Evolutionary conservation across 2,329 filamentous ascomycete genomes (phyloP).

Genomic region (Dendrostoma leiphaemia): DNA sequence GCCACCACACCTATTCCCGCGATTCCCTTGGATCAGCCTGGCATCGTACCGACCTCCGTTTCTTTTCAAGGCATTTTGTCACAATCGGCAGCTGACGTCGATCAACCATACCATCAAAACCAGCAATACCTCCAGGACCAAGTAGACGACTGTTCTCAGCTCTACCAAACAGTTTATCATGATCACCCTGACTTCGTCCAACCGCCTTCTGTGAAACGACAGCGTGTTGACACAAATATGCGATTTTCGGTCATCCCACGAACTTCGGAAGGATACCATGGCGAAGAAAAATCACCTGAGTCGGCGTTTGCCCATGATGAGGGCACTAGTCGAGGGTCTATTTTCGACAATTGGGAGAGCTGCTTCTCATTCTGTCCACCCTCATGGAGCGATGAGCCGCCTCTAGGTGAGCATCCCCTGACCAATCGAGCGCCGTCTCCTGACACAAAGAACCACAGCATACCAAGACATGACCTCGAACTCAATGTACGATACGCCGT

Average conservation of each 20-base stretch:
- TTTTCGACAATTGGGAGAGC: conserved; percentile 1
- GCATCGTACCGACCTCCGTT: conserved; percentile 17
- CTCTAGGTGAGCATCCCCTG: conserved; percentile 5
- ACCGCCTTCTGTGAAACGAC: conserved; percentile 29
- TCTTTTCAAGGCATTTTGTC: neutral
- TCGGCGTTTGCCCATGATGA: conserved; percentile 5
- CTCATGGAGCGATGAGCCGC: neutral
- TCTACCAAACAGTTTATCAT: neutral
- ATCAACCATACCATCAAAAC: conserved; percentile 29
- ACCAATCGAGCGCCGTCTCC: neutral
- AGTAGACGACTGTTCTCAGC: neutral
- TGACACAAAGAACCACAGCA: conserved; percentile 3
- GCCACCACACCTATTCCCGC: conserved; percentile 24
- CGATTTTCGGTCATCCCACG: conserved; percentile 1
- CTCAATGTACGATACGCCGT: conserved; percentile 2
- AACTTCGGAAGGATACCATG: neutral
- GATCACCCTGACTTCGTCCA: conserved; percentile 7
- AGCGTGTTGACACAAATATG: conserved; percentile 23
- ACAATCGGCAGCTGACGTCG: conserved; percentile 22
- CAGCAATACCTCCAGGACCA: conserved; percentile 20
- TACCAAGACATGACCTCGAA: conserved; percentile 7
- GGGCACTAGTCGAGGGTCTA: neutral
- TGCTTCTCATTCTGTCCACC: conserved; percentile 4
- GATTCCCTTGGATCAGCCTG: conserved; percentile 27
- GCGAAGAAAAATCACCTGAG: conserved; percentile 7